phyloP scores from a whole-genome alignment of 495 filamentous ascomycete genomes.

The Aspergillus asperescens region DNA sequence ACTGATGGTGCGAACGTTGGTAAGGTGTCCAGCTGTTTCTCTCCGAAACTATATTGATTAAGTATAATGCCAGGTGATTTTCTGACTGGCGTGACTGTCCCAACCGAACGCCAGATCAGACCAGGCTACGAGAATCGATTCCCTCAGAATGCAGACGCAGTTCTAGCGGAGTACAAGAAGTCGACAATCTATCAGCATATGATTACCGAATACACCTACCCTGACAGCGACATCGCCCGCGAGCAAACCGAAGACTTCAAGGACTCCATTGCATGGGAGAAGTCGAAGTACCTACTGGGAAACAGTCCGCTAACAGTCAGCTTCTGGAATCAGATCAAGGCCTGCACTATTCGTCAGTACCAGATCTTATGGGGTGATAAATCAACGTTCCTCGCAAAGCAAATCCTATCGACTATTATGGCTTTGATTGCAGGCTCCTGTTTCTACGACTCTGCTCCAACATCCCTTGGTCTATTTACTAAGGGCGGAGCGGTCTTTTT shows the following conservation, averaged over 20 bases:
- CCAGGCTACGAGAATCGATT: conserved; percentile 47
- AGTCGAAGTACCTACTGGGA: conserved; percentile 34
- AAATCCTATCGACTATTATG: conserved; percentile 35
- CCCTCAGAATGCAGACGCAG: conserved; percentile 39
- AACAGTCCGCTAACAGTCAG: conserved; percentile 53
- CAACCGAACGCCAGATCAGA: conserved; percentile 56
- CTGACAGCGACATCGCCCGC: conserved; percentile 38
- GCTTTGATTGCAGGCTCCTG: conserved; percentile 38
- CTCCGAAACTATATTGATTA: too few species aligned
- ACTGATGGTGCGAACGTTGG: conserved; percentile 34
- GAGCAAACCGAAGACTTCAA: conserved; percentile 48
- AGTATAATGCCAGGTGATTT: conserved; percentile 55
- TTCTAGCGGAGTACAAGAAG: conserved; percentile 38
- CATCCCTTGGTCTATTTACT: conserved; percentile 44
- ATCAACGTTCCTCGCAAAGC: conserved; percentile 56
- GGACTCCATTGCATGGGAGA: conserved; percentile 39
- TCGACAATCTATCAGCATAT: conserved; percentile 33
- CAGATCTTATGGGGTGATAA: conserved; percentile 59
- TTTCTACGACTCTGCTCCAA: conserved; percentile 38
- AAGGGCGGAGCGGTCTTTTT: conserved; percentile 64
- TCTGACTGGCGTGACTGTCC: conserved; percentile 68
- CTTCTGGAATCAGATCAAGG: conserved; percentile 53
- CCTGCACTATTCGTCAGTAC: conserved; percentile 50
- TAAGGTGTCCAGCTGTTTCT: conserved; percentile 61
- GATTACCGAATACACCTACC: conserved; percentile 47